Evolutionary conservation across 352 stramenopile genomes (phyloP), one percentile per base, ranked within the genome.

Genomic region (Thraustochytrium sp.): DNA sequence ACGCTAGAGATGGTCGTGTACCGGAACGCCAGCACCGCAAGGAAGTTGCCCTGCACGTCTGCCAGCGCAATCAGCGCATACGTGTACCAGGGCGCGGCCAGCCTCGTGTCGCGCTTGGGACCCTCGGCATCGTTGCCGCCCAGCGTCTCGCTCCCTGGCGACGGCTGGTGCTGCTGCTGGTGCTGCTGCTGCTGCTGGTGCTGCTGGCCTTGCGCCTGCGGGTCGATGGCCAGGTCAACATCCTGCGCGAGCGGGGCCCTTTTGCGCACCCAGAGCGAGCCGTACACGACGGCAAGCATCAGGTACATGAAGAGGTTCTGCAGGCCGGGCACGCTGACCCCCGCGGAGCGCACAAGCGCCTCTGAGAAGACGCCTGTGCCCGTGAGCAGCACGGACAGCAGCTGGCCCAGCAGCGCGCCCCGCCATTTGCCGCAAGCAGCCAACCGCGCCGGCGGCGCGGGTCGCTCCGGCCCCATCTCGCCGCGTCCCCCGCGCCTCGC

Each of bases 1-100:
- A 95, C 91, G 78, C 92, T 98, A 29, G 94, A 97, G 82, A 99
- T 94, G 11, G 91, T 96, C 54, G 96, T 99, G 87, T 97, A 97
- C 63, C 96, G 91, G 87, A 98, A 98, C 3, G 93, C 94, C n/a
- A 95, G 90, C n/a, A 98, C 90, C 55, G 94, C 90, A 5, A 98
- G 85, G 56, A 96, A 98, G 86, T 98, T 98, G 37, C 93, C 94
- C 87, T 98, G 90, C 0, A 99, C 93, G 87, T 99, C 96, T 13
- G 96, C 88, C 29, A 97, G 88, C 9, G 92, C 91, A n/a, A 98
- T 77, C 11, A 97, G 65, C 26, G 61, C 74, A 95, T 76, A 86
- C 18, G 23, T 23, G 46, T 74, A 82, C 49, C 51, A 73, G 23
- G 74, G 49, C 34, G 29, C 49, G 8, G 21, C 18, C 26, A 74